Conservation (phyloP, 331 rosid species). For the Quercus tomentella region DNA sequence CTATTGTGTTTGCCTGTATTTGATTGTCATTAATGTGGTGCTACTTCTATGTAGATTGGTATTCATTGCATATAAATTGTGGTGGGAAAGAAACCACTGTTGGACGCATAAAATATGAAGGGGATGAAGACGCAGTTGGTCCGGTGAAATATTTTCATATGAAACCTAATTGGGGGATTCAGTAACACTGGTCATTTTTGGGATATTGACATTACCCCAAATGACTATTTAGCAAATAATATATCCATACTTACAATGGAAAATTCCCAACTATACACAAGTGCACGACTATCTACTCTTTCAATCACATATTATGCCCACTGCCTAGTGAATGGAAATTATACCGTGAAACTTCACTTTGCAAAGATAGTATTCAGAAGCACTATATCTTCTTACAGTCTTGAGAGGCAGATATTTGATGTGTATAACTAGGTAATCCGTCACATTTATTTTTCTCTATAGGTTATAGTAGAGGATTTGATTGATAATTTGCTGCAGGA, state of each 20-base stretch:
- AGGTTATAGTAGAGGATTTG: too few species aligned
- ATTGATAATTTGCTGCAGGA: too few species aligned
- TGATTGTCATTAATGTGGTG: not conserved
- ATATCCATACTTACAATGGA: not conserved
- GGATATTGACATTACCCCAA: too few species aligned
- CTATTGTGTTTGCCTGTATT: not conserved
- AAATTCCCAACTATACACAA: constrained; percentile 12
- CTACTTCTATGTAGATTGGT: not conserved
- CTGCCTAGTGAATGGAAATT: too few species aligned
- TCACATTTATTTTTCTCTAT: too few species aligned
- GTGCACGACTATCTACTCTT: constrained; percentile 15
- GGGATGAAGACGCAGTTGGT: not conserved
- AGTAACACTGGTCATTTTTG: not conserved
- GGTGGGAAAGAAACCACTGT: not conserved
- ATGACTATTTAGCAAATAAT: not conserved
- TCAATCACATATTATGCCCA: too few species aligned
- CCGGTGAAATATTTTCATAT: not conserved
- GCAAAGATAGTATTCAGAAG: too few species aligned
- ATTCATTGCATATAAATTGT: constrained; percentile 7
- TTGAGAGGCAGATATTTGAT: too few species aligned
- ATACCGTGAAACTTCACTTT: too few species aligned
- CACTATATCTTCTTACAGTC: too few species aligned
- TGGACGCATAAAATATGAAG: not conserved
- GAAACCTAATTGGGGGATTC: not conserved
- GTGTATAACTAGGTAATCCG: too few species aligned